Base-by-base conservation (phyloP, 2,329 filamentous ascomycete species). In the Stagonosporopsis tanaceti region DNA sequence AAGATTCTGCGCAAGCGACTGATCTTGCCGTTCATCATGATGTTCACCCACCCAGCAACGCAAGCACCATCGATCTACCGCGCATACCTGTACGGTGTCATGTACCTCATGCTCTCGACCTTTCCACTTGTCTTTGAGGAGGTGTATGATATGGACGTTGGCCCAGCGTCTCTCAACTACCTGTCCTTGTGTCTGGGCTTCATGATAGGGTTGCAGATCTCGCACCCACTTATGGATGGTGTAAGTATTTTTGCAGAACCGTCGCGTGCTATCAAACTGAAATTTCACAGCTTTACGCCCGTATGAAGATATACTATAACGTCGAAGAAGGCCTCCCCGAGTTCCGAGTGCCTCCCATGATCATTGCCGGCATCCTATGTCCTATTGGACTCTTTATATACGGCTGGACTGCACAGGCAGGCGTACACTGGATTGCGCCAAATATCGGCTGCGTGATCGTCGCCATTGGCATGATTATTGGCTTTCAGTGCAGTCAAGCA, bases 31-130 rank as follows among this genome's bases (percentile, higher is more conserved):
- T 75, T 76, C 22, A 82, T 90, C 15, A 75, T 89, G 35, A 76
- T 89, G 11, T 67, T 73, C 6, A 85, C 84, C 0, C 85, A 89
- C 50, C 83, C 84, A 4, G 85, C 86, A 47, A 81, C 88, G n/a
- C 85, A 87, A 67, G 77, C 81, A n/a, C 69, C 83, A 0, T 78
- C 84, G 0, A 37, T 85, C 2, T 83, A 86, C 58, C 80, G 81
- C 41, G 86, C 82, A 2, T 84, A 85, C 62, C 74, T 84, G 34
- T 89, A 87, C 60, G 87, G 87, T 0, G 72, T 87, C 2, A 81
- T 89, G 65, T 89, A 89, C 53, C 81, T 89, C 11, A 78, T 87
- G n/a, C 80, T 90, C 1, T 83, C 84, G 0, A 88, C 83, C 2
- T 88, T 88, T 59, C 82, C 87, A 0, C 67, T 73, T 0, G 76